Base-by-base conservation (phyloP, 192 early-diverging fungal genomes). In the Coemansia sp. region DNA sequence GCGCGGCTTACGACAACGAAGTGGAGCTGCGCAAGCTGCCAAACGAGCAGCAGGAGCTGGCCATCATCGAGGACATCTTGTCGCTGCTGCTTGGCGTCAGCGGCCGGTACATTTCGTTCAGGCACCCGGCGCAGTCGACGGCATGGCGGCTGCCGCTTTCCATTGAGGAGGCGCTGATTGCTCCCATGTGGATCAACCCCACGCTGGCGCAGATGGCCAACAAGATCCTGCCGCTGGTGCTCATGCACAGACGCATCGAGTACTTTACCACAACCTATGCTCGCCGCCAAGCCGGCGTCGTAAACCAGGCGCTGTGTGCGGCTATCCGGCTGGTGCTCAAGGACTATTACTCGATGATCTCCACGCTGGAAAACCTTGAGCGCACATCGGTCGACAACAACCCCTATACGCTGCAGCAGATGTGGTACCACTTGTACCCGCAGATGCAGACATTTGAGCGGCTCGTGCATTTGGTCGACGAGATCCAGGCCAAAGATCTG, bases 351-450 rank as follows among this genome's bases (percentile, higher is more conserved):
- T 69, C 88, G 12, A 60, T 94, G 15, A 82, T 99, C 11, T 90
- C 88, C 12, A 92, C 93, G 57, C 79, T 99, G 16, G 96, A 99
- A 60, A 90, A 88, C 53, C 87, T 93, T 43, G 89, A 70, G 61
- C 82, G 81, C 58, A 80, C 81, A 18, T 83, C 80, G 7, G 81
- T 78, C 1, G 66, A 60, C 17, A 50, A 51, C 11, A 43, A 41
- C 14, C 79, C 82, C 6, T 96, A 97, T 66, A 89, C 92, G 5
- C 63, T 96, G n/a, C 94, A 96, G 59, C 87, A 93, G 69, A 76
- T 97, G 8, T 92, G 90, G 90, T 93, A 86, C 64, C 90, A 97
- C 65, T 63, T 95, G 21, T 83, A 87, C 37, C 92, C 93, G 17
- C 89, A 88, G 10, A 44, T 90, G 39, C 60, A 70, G 38, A 79